Base-by-base conservation (phyloP, 2,329 filamentous ascomycete genomes). In the Paramyrothecium sp. region DNA sequence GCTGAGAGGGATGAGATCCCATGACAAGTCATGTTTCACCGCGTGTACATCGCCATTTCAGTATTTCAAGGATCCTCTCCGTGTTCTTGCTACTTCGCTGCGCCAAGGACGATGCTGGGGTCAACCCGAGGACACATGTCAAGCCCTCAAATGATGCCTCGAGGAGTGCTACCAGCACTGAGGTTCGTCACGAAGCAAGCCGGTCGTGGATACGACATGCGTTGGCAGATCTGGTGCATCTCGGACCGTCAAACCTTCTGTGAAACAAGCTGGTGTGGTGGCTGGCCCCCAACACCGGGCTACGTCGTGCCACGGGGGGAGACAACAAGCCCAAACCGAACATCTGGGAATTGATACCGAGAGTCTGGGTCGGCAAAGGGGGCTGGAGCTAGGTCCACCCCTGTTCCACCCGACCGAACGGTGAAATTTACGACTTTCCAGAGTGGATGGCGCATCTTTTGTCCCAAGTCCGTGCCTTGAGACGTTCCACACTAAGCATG, bases 321-420 rank as follows among this genome's bases (percentile, higher is more conserved):
- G 38, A 44, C 38, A 44, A 44, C 38, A 44, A 44, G 38, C 38
- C 13, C 38, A 44, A 44, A 16, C 38, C 38, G 38, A 44, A 19
- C n/a, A 44, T 44, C 38, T 44, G 38, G 38, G 38, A 44, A 19
- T 19, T 44, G 38, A 69, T 65, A 67, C 70, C 70, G 70, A 71
- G 62, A 58, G 64, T 63, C 63, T 68, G 70, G 70, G 67, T 72
- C 70, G 69, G 70, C 61, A 71, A 71, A 65, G 65, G 63, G 60
- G 65, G 64, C 63, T 64, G 58, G 61, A 63, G 62, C 69, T 64
- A 67, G 68, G 67, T 56, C 26, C 21, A 53, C 51, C 51, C 51
- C 51, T 53, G 51, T 53, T 44, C 38, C 38, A 44, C 38, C 38
- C 38, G n/a, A 19, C 38, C 13, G 13, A 44, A 44, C 38, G 38